phyloP scores from a whole-genome alignment of 805 yeast genomes.

The Komagataella mondaviorum region DNA sequence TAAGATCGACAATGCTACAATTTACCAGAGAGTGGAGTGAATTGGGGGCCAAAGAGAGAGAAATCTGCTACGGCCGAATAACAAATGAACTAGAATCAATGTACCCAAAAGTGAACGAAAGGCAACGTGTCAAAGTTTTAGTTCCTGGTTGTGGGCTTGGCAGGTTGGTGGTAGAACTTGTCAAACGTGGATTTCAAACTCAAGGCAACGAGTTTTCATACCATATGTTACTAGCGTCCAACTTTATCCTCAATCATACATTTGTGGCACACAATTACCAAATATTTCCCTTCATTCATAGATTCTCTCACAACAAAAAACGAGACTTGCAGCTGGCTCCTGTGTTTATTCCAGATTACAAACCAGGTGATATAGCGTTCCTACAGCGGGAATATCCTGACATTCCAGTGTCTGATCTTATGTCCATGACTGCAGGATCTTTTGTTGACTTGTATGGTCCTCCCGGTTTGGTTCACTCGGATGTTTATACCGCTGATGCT shows the following conservation, averaged over 20 bases:
- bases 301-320: conserved; percentile 28
- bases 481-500: conserved; percentile 21
- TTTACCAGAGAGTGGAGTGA: conserved; percentile 48
- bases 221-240: conserved; percentile 48
- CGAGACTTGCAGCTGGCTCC: conserved; percentile 36
- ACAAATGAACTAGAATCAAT: conserved; percentile 18
- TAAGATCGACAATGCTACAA: conserved; percentile 40
- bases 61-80: conserved; percentile 22
- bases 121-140: conserved; percentile 29
- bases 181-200: conserved; percentile 38
- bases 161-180: conserved; percentile 41
- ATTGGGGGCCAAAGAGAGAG: conserved; percentile 36
- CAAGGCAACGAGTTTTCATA: conserved; percentile 59
- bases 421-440: conserved; percentile 67
- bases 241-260: conserved; percentile 36
- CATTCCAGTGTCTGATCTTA: conserved; percentile 31
- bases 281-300: conserved; percentile 43
- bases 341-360: conserved; percentile 37
- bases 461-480: conserved; percentile 18
- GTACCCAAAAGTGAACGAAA: conserved; percentile 21
- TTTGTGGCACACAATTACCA: conserved; percentile 22
- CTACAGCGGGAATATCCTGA: conserved; percentile 20
- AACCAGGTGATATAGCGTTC: conserved; percentile 24
- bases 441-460: conserved; percentile 59
- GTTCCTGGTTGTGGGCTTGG: conserved; percentile 61